Evolutionary conservation across 2,329 filamentous ascomycete species (phyloP), one percentile per base, ranked within the genome.

Genomic region (Parafenestella ontariensis): DNA sequence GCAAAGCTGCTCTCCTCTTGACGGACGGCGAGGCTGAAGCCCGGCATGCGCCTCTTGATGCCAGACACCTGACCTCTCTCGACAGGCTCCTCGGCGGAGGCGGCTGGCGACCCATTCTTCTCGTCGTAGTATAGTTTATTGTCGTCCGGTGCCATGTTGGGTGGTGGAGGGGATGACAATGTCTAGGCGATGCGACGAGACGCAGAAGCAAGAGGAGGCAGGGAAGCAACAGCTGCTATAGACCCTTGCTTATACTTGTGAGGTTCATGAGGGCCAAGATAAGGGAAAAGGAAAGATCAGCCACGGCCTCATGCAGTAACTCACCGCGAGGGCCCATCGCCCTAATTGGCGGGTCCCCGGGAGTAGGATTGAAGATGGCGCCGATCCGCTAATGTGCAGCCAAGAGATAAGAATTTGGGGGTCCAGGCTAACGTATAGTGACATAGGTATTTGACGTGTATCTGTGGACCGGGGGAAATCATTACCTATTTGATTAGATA

Each of bases 1-100:
- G 73, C 73, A 49, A 76, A 75, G 54, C 64, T 71, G 64, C 69
- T 74, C 40, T 65, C 59, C 44, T 75, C 73, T 56, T 75, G 72
- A 41, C 62, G 60, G 13, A 76, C 73, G 18, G 52, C 65, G 2
- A 71, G 62, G 18, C 63, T 71, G 58, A 73, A 73, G 23, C 65
- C 28, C 3, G 28, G 58, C 17, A 37, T 8, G 20, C 34, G 34
- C 34, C 34, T 37, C n/a, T 20, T 37, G n/a, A 36, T 6, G 33
- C 34, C 61, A 50, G 60, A 62, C 36, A 64, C 43, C 7, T 68
- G 53, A 17, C 71, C 70, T 18, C 48, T 44, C 21, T 53, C 61
- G 17, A 58, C 54, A 45, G 58, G 59, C 49, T 70, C 66, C 17
- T 54, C 31, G 2, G 57, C 60, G 6, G 69, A 70, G 29, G 66